These are phyloP conservation scores for Flaveria brownii DNA, from an alignment of 129 eudicot genomes.

Conservation along the genomic window DNA sequence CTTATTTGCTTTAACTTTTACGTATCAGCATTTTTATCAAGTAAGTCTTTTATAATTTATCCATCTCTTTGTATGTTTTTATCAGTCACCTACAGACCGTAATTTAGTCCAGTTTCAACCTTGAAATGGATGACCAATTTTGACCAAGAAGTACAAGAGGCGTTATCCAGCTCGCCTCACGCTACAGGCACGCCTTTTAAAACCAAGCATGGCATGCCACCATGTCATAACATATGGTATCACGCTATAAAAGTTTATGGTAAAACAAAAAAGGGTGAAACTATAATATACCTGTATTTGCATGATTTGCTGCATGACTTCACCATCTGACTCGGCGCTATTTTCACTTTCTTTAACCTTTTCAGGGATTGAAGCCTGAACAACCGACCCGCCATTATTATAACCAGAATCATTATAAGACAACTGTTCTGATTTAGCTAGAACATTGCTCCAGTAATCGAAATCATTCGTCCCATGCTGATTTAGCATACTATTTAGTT, in stretches of 20 bases:
- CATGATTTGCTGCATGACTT: slow-evolving; percentile 27
- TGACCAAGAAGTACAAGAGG: background rate
- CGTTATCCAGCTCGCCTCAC: background rate
- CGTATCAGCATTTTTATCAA: background rate
- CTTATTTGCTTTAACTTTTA: background rate
- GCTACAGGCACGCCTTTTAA: background rate
- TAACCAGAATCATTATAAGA: slow-evolving; percentile 26
- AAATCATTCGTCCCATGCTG: slow-evolving; percentile 45
- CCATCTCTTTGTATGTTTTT: background rate
- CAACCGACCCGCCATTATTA: slow-evolving; percentile 25
- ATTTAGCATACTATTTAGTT: slow-evolving; percentile 30
- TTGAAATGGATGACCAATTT: background rate
- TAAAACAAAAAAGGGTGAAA: background rate
- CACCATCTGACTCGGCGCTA: slow-evolving; percentile 63
- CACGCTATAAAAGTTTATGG: background rate
- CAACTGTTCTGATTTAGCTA: slow-evolving; percentile 47
- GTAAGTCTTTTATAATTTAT: background rate
- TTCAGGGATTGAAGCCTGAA: slow-evolving; percentile 37
- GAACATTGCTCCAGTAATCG: slow-evolving; percentile 49
- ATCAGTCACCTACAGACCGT: background rate
- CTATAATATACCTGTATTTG: slow-evolving; percentile 53
- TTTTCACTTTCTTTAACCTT: slow-evolving; percentile 47
- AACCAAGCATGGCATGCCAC: background rate
- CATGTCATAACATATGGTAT: background rate
- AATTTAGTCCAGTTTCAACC: background rate